Evolutionary conservation across 2,329 filamentous ascomycete species (phyloP).

Genomic region (Cladosporium sp.): DNA sequence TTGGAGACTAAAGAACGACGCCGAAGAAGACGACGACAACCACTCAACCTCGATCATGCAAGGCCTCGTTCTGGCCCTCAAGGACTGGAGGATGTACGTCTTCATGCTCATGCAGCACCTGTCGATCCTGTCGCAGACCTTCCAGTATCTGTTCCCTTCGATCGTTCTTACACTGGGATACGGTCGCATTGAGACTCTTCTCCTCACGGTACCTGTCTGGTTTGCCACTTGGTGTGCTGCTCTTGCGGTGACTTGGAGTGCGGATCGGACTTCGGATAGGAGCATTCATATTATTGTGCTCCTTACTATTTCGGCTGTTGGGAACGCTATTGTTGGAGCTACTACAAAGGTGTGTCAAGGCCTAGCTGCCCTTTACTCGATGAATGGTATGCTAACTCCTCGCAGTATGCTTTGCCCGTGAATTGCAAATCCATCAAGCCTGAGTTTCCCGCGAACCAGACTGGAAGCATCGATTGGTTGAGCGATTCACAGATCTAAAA

Average conservation of each 20-base stretch:
- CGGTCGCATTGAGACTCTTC: conserved; percentile 50
- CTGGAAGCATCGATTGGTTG: too few species aligned
- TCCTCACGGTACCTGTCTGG: conserved; percentile 55
- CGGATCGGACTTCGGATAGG: conserved; percentile 52
- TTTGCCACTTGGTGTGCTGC: conserved; percentile 53
- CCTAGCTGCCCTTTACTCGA: too few species aligned
- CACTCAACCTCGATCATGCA: conserved; percentile 38
- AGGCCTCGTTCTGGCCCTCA: conserved; percentile 47
- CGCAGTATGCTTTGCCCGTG: too few species aligned
- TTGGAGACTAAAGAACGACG: conserved; percentile 49
- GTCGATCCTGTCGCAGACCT: conserved; percentile 51
- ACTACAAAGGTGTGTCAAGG: conserved; percentile 42
- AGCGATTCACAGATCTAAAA: too few species aligned
- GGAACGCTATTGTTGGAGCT: conserved; percentile 54
- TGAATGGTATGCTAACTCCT: too few species aligned
- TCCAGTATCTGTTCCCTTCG: conserved; percentile 63
- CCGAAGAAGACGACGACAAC: conserved; percentile 41
- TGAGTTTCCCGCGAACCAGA: too few species aligned
- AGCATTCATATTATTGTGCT: conserved; percentile 53
- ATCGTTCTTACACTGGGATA: conserved; percentile 61
- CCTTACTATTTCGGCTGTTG: conserved; percentile 49
- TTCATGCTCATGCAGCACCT: conserved; percentile 53
- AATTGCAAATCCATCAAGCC: too few species aligned
- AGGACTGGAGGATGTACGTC: conserved; percentile 49
- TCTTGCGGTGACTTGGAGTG: conserved; percentile 52